Evolutionary conservation across 2,329 filamentous ascomycete genomes (phyloP), one percentile per base, ranked within the genome.

Genomic region (Alternaria sp.): DNA sequence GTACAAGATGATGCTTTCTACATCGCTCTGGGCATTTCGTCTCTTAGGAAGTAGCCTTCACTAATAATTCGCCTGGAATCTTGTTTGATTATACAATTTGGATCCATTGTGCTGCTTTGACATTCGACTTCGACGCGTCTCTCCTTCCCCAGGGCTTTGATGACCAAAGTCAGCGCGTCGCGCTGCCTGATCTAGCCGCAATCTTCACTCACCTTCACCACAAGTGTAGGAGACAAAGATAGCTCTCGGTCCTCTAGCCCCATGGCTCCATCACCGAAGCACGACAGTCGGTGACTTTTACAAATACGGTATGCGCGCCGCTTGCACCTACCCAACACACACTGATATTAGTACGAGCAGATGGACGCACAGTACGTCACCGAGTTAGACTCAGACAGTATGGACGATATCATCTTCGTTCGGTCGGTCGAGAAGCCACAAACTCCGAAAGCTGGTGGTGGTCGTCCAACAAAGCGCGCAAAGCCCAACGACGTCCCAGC

Each of bases 371-470:
- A 50, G 20, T 1, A 9, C 32, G 25, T 18, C 11, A 27, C 22
- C 14, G 14, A 25, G 25, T 27, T 30, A 1, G 20, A 38, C 25
- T 36, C 46, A 14, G 30, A 30, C 20, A 50, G 32, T 14, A 36
- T 25, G 30, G 46, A 50, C 20, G 46, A 50, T 38, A 27, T 50
- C 32, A 27, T 50, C 20, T 50, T 50, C 32, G 32, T 50, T 16
- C 30, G 46, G n/a, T 38, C 32, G 20, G 46, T 50, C 46, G 46
- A 50, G 10, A 50, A 50, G 46, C 32, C 20, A 27, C 30, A 20
- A 5, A 32, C 46, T 14, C 32, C 32, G 20, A 36, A 36, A 18
- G 6, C 18, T 12, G 32, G 46, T 16, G 18, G 18, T 25, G 11
- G 14, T 27, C 32, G 9, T 50, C 32, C 20, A 27, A 7, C 46